Base-by-base conservation (phyloP, 1,139 yeast genomes). In the Nakaseomyces sp. region DNA sequence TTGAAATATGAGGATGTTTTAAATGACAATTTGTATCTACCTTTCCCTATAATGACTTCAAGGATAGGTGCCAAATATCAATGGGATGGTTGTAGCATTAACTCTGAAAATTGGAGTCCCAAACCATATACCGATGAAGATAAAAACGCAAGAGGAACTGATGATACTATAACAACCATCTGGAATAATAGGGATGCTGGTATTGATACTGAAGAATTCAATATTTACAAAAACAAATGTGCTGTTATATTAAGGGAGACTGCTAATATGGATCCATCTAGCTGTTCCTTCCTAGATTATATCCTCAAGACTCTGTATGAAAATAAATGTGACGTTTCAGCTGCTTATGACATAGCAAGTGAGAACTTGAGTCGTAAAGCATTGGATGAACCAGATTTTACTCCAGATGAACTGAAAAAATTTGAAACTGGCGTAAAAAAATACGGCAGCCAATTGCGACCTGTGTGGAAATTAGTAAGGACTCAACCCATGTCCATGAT, bases 201-300 rank as follows among this genome's bases (percentile, higher is more conserved):
- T 1, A 63, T 71, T 10, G 58, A 62, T 0, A 56, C 55, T 1
- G 60, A 58, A 16, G 65, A 48, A 17, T 40, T 83, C 15, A 86
- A 80, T 35, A 55, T 58, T 1, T 91, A 77, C 57, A 57, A 89
- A 8, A 65, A 66, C 9, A 63, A 64, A 18, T 80, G 93, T 53
- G 53, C 54, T 67, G 3, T 74, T 77, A 0, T 64, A 37, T 17
- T 76, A 33, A 93, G 96, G 0, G 66, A 69, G 15, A 59, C 65
- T 5, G 58, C 83, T 9, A 67, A 68, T 0, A 59, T 85, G 43
- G 61, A 75, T 3, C 70, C 74, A 2, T 61, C 65, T 37, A 70
- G 81, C 3, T 89, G 95, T 3, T 88, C 89, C 57, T 89, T 88
- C 53, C 65, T 84, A 51, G 98, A 91, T 63, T 78, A 81, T 1